Conservation (phyloP, 2,329 filamentous ascomycete genomes). For the Fusarium stilboides region DNA sequence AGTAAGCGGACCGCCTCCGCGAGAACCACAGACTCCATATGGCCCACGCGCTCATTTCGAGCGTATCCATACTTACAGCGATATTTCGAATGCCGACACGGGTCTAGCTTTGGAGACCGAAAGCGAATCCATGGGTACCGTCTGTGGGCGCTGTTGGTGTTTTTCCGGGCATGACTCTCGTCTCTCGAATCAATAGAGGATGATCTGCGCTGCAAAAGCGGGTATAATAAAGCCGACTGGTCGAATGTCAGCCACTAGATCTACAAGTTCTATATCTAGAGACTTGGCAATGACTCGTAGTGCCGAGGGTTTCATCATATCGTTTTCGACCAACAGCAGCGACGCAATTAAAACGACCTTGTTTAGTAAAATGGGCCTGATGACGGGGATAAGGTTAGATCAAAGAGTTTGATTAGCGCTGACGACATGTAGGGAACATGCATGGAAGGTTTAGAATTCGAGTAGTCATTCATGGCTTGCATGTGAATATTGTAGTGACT, state of each 20-base stretch:
- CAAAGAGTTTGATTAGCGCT: slow-evolving; percentile 1
- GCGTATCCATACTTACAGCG: neutral
- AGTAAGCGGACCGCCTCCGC: neutral
- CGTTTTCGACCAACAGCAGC: neutral
- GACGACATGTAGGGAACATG: neutral
- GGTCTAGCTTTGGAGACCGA: neutral
- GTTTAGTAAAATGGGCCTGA: neutral
- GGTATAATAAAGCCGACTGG: neutral
- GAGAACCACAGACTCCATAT: neutral
- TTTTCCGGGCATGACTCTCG: neutral
- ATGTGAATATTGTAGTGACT: neutral
- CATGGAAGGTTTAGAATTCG: slow-evolving; percentile 6
- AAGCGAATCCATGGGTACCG: neutral
- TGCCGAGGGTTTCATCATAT: slow-evolving; percentile 1
- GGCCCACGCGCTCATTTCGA: neutral
- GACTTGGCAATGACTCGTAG: slow-evolving; percentile 7
- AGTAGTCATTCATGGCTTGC: slow-evolving; percentile 2
- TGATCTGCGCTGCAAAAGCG: slow-evolving; percentile 6
- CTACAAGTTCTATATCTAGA: neutral
- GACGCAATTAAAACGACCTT: slow-evolving; percentile 2
- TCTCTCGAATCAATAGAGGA: neutral
- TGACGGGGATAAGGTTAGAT: slow-evolving; percentile 3
- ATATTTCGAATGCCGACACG: neutral
- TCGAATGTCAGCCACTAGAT: neutral
- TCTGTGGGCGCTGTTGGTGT: neutral